These are phyloP conservation scores for Plasmodium yoelii DNA, from an alignment of 169 alveolate genomes.

Conservation along the genomic window DNA sequence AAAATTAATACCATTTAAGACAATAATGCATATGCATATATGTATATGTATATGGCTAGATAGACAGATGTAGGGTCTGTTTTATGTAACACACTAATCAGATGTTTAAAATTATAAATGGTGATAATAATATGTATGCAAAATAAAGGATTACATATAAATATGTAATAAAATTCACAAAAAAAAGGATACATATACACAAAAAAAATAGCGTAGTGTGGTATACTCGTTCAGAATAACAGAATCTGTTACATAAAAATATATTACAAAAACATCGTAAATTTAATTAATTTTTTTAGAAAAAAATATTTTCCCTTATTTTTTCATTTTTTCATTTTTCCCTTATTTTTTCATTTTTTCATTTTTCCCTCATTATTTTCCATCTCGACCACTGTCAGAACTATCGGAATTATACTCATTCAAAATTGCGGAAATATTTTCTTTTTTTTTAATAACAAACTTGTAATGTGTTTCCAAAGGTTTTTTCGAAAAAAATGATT, in stretches of 20 bases:
- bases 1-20: too few relatives aligned
- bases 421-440: slow-evolving; percentile 34
- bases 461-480: slow-evolving; percentile 58
- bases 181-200: not conserved
- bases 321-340: too few relatives aligned
- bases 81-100: too few relatives aligned
- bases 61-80: too few relatives aligned
- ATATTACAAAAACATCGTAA: not conserved
- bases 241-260: too few relatives aligned
- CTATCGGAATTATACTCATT: slow-evolving; percentile 65
- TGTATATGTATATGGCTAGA: too few relatives aligned
- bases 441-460: slow-evolving; percentile 67
- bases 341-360: too few relatives aligned
- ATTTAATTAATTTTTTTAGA: not conserved
- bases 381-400: not conserved
- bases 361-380: not conserved
- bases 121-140: too few relatives aligned
- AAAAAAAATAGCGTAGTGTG: not conserved
- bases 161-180: not conserved
- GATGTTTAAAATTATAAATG: too few relatives aligned
- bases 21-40: too few relatives aligned
- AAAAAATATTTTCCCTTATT: not conserved
- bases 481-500: slow-evolving; percentile 2
- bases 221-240: not conserved
- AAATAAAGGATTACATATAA: not conserved